phyloP scores from a whole-genome alignment of 345 rosid genomes.

The Melaleuca quinquenervia region DNA sequence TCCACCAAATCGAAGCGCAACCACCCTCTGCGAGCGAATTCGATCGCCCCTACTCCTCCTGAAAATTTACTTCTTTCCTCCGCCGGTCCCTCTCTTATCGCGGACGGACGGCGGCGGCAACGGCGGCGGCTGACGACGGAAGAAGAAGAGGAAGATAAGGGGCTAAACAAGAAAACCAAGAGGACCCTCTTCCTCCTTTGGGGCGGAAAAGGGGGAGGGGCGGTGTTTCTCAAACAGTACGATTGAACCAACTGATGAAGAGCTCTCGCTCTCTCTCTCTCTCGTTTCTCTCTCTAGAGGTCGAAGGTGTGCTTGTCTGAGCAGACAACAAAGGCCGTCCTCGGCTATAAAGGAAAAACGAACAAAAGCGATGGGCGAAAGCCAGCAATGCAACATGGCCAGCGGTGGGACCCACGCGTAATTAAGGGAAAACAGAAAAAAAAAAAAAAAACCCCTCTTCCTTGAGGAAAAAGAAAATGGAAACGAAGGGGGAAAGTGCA shows the following conservation, averaged over 20 bases:
- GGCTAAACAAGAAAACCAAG: neutral
- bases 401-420: slow-evolving; percentile 28
- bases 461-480: neutral
- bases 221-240: slow-evolving; percentile 6
- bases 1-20: slow-evolving; percentile 25
- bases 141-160: neutral
- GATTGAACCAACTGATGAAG: slow-evolving; percentile 12
- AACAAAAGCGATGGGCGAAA: slow-evolving; percentile 20
- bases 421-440: neutral
- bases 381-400: slow-evolving; percentile 33
- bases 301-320: neutral
- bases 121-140: neutral
- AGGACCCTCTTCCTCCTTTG: neutral
- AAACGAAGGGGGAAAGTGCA: too few species aligned
- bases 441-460: neutral
- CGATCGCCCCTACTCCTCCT: neutral
- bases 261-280: neutral
- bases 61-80: neutral
- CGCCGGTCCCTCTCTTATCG: neutral
- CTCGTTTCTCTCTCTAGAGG: slow-evolving; percentile 1
- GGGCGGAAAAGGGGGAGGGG: neutral
- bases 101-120: neutral
- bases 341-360: slow-evolving; percentile 12
- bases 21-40: neutral
- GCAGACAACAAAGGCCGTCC: neutral